Evolutionary conservation across 2,329 filamentous ascomycete genomes (phyloP).

Genomic region (Diaporthe ampelina): DNA sequence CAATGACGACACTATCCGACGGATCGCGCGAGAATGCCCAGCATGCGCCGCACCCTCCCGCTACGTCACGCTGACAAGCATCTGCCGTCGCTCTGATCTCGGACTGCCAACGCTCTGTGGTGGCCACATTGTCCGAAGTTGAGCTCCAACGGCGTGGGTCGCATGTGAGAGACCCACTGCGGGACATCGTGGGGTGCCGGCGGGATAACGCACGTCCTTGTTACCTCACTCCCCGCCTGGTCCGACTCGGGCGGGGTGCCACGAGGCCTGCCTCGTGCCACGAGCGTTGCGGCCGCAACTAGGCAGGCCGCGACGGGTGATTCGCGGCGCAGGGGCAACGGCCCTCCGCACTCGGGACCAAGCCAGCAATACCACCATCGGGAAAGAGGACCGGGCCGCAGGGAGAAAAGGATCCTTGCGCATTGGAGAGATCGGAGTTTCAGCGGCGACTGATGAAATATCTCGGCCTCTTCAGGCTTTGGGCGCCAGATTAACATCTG

Average conservation of each 20-base stretch:
- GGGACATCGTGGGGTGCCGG: neutral
- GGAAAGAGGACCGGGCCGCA: neutral
- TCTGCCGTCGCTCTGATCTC: neutral
- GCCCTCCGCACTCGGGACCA: neutral
- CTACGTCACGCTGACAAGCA: slow-evolving; percentile 6
- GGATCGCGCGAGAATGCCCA: slow-evolving; percentile 10
- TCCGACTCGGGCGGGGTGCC: neutral
- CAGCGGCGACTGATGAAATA: neutral
- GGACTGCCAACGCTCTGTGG: neutral
- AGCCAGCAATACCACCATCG: neutral
- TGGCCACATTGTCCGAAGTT: neutral
- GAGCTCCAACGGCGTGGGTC: neutral
- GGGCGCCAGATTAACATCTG: neutral
- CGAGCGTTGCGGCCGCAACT: slow-evolving; percentile 8
- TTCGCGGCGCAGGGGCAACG: neutral
- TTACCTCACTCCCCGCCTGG: neutral
- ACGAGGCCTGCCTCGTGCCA: neutral
- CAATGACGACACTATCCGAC: slow-evolving; percentile 23
- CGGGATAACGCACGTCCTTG: neutral
- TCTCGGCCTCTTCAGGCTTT: neutral
- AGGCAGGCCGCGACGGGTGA: neutral
- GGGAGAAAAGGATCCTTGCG: neutral
- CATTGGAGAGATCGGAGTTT: neutral
- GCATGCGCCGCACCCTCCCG: slow-evolving; percentile 1
- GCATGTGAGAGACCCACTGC: neutral